These are phyloP conservation scores for Magnolia officinalis DNA, from an alignment of 164 flowering plant species.

Conservation along the genomic window DNA sequence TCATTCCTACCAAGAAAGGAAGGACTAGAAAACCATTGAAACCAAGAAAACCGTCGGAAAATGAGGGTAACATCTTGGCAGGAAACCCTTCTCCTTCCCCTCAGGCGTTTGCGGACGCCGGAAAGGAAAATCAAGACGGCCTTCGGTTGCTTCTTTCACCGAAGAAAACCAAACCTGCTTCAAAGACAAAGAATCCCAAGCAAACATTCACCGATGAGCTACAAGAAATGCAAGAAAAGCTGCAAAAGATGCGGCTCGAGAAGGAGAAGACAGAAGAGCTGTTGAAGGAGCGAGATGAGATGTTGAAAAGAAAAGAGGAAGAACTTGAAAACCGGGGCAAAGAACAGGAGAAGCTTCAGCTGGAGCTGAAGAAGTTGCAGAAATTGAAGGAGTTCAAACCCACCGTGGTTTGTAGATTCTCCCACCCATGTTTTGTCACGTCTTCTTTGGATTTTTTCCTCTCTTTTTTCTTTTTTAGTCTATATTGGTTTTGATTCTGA, in stretches of 20 bases:
- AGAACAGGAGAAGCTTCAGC: slow-evolving; percentile 72
- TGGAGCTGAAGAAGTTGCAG: slow-evolving; percentile 85
- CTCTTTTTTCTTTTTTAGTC: neutral
- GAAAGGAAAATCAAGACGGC: slow-evolving; percentile 52
- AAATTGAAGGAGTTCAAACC: slow-evolving; percentile 90
- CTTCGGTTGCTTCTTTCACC: slow-evolving; percentile 38
- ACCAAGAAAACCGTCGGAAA: slow-evolving; percentile 42
- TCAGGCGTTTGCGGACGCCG: slow-evolving; percentile 14
- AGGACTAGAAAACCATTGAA: slow-evolving; percentile 54
- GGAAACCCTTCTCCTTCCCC: slow-evolving; percentile 30
- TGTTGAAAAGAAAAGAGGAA: slow-evolving; percentile 61
- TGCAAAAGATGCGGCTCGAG: slow-evolving; percentile 61
- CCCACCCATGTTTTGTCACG: neutral
- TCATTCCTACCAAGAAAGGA: slow-evolving; percentile 31
- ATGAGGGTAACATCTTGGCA: slow-evolving; percentile 50
- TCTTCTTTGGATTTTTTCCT: neutral
- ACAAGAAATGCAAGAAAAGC: slow-evolving; percentile 67
- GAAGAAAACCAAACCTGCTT: slow-evolving; percentile 22
- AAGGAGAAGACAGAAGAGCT: slow-evolving; percentile 77
- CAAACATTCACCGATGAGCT: slow-evolving; percentile 61
- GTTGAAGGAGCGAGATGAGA: slow-evolving; percentile 57
- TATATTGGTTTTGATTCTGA: neutral
- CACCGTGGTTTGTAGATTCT: slow-evolving; percentile 49
- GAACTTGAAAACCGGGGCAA: slow-evolving; percentile 45
- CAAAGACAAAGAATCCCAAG: slow-evolving; percentile 22